A percentile compares a stretch with the other conserved stretches of the same genome.
Conservation (phyloP, 768 basidiomycete species). For the Grammothele lineata region DNA sequence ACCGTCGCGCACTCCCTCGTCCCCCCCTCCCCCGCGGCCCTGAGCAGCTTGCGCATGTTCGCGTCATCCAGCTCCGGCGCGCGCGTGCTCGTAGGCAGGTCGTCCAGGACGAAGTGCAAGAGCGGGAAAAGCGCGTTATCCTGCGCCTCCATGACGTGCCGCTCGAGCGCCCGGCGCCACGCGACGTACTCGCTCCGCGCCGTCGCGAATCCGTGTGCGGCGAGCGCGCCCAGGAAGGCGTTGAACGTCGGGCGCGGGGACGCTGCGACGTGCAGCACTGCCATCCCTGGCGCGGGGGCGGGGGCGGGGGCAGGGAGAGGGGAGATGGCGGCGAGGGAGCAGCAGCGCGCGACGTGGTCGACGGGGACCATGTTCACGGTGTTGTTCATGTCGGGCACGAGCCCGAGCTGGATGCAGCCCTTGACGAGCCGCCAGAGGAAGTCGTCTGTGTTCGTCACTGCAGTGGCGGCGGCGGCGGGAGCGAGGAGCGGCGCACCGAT, state of each 20-base stretch:
- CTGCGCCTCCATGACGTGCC: slow-evolving; percentile 89
- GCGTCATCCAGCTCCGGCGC: slow-evolving; percentile 85
- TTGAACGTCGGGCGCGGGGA: slow-evolving; percentile 88
- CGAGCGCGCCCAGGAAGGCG: slow-evolving; percentile 67
- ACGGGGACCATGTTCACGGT: slow-evolving; percentile 98
- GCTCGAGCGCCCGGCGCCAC: slow-evolving; percentile 91
- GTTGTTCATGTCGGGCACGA: slow-evolving; percentile 97
- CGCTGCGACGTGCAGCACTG: slow-evolving; percentile 83
- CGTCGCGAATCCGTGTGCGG: slow-evolving; percentile 76
- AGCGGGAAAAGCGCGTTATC: slow-evolving; percentile 98
- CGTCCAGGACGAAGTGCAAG: slow-evolving; percentile 95
- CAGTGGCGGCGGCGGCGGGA: too few species aligned
- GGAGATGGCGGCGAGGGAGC: slow-evolving; percentile 65
- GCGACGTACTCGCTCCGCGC: slow-evolving; percentile 81
- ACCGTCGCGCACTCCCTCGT: slow-evolving; percentile 52
- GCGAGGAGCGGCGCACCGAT: too few species aligned
- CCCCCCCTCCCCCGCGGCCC: slow-evolving; percentile 32
- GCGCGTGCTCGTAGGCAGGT: slow-evolving; percentile 94
- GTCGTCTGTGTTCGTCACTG: slow-evolving; percentile 98
- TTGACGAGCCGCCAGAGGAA: slow-evolving; percentile 98
- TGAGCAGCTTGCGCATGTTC: slow-evolving; percentile 69
- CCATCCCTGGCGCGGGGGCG: slow-evolving; percentile 25
- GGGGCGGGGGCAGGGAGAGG: slow-evolving; percentile 38
- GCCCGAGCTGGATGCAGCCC: slow-evolving; percentile 96
- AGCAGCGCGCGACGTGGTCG: slow-evolving; percentile 88